Evolutionary conservation across 148 eudicot genomes (phyloP).

Genomic region (Vaccinium darrowii): DNA sequence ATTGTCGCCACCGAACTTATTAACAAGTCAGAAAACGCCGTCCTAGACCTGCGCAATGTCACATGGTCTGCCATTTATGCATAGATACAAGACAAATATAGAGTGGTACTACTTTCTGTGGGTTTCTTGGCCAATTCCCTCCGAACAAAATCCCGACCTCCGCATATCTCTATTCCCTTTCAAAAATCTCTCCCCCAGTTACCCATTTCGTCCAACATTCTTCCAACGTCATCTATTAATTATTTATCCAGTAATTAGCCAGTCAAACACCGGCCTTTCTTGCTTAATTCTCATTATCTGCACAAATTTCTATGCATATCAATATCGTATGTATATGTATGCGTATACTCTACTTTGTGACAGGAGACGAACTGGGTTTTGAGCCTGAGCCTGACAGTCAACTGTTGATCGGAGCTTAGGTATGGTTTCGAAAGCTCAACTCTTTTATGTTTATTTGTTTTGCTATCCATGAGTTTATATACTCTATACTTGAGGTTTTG

Average conservation of each 20-base stretch:
- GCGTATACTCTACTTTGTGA: background rate
- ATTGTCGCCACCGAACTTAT: background rate
- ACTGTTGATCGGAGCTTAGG: conserved; percentile 5
- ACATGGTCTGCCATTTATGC: conserved; percentile 12
- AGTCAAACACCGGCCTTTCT: background rate
- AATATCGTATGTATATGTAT: background rate
- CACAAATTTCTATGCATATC: background rate
- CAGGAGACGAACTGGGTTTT: background rate
- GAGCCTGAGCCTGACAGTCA: background rate
- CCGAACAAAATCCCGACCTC: background rate
- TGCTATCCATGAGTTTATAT: background rate
- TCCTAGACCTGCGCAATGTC: background rate
- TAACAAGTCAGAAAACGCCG: background rate
- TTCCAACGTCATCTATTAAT: background rate
- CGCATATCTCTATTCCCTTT: too few relatives aligned
- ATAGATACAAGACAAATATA: background rate
- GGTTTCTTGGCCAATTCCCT: background rate
- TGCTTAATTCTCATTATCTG: background rate
- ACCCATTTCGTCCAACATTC: conserved; percentile 13
- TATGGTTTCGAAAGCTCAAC: background rate
- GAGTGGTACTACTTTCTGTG: background rate
- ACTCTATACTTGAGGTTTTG: background rate
- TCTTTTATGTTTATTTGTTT: background rate
- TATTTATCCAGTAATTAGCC: background rate
- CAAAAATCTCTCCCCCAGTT: background rate